phyloP scores from a whole-genome alignment of 257 asterid species.

The Solanum etuberosum region DNA sequence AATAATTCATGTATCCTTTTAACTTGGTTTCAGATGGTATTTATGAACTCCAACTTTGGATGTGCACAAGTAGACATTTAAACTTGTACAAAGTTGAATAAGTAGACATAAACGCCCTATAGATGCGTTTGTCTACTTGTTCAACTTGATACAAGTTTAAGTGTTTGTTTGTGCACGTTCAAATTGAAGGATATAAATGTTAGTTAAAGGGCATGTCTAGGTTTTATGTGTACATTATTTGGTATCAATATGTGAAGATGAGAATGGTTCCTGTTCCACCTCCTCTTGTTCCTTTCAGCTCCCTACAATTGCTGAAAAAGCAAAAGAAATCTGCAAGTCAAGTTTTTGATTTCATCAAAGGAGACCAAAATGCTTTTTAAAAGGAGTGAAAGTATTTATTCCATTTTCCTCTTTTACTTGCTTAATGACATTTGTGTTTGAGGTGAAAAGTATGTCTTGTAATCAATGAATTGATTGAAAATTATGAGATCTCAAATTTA shows the following conservation, averaged over 20 bases:
- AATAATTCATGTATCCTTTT: background rate
- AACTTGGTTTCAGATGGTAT: background rate
- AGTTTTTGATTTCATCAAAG: background rate
- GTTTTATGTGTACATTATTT: background rate
- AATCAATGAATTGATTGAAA: background rate
- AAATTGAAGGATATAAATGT: background rate
- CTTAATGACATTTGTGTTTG: background rate
- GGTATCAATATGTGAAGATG: background rate
- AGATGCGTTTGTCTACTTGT: background rate
- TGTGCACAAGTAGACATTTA: too few species aligned
- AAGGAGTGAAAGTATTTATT: background rate
- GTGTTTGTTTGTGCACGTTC: background rate
- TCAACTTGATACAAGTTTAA: background rate
- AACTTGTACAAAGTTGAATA: too few species aligned
- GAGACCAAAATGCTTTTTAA: background rate
- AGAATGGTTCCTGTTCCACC: background rate
- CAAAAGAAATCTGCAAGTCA: background rate
- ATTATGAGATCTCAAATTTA: background rate
- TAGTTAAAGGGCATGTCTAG: too few species aligned
- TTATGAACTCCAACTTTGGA: background rate
- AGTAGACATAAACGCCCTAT: accelerated
- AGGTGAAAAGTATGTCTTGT: background rate
- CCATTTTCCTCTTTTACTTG: background rate
- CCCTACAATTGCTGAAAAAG: background rate
- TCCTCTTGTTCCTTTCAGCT: background rate